These are phyloP conservation scores for Magnusiomyces starmeri DNA, from an alignment of 1,139 yeast species.

Conservation along the genomic window DNA sequence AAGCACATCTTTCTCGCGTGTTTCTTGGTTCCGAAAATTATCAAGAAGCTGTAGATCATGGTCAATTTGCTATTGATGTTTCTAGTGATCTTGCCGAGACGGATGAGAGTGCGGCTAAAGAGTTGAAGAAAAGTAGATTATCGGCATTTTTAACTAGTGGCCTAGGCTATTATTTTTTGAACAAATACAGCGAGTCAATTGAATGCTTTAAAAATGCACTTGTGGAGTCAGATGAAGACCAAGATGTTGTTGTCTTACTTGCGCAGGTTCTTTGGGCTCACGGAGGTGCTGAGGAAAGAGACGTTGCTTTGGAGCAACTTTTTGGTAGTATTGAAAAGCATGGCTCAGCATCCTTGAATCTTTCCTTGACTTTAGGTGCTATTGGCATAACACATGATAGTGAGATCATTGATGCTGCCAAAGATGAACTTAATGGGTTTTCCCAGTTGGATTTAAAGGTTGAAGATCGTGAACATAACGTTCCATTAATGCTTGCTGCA, in stretches of 20 bases:
- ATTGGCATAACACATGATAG: constrained; percentile 61
- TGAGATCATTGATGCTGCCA: constrained; percentile 54
- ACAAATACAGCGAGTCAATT: constrained; percentile 57
- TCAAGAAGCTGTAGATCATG: constrained; percentile 52
- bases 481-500: constrained; percentile 50
- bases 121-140: constrained; percentile 30
- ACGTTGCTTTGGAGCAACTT: constrained; percentile 56
- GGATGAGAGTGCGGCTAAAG: constrained; percentile 24
- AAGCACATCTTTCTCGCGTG: constrained; percentile 64
- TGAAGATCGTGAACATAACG: constrained; percentile 36
- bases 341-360: constrained; percentile 48
- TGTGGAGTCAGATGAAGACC: constrained; percentile 47
- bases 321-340: constrained; percentile 50
- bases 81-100: constrained; percentile 37
- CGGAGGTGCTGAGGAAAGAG: constrained; percentile 64
- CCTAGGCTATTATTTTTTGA: constrained; percentile 54
- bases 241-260: constrained; percentile 59
- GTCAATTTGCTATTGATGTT: constrained; percentile 51
- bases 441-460: constrained; percentile 48
- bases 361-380: constrained; percentile 72
- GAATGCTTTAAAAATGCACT: constrained; percentile 59
- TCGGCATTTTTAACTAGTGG: constrained; percentile 69
- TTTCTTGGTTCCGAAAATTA: constrained; percentile 53
- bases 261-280: constrained; percentile 75
- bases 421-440: constrained; percentile 55